phyloP scores from a whole-genome alignment of 2,329 filamentous ascomycete species.

The Xylariaceae sp. region DNA sequence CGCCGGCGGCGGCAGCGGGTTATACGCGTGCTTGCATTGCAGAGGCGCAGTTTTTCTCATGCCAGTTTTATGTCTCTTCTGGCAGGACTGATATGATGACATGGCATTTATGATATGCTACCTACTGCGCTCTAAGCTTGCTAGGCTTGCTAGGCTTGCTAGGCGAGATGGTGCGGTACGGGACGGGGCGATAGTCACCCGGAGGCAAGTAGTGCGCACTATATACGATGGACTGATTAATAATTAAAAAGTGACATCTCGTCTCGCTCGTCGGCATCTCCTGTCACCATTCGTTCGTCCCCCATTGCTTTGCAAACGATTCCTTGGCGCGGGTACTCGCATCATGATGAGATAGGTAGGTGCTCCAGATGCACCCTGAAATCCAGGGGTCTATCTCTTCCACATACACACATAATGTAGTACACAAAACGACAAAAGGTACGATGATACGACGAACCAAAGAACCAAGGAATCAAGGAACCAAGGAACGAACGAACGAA shows the following conservation, averaged over 20 bases:
- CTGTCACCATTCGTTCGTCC: background rate
- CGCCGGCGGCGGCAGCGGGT: slow-evolving; percentile 9
- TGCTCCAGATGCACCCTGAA: background rate
- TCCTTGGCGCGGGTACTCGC: background rate
- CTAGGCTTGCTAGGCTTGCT: background rate
- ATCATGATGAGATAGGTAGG: background rate
- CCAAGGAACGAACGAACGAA: background rate
- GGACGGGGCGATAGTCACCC: background rate
- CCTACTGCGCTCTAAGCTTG: background rate
- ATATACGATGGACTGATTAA: background rate
- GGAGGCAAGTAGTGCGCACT: background rate
- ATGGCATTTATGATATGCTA: slow-evolving; percentile 6
- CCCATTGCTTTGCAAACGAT: background rate
- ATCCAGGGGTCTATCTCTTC: background rate
- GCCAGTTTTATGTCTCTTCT: background rate
- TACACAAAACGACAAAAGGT: background rate
- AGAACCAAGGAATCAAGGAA: background rate
- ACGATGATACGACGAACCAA: background rate
- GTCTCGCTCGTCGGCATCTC: background rate
- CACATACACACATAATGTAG: background rate
- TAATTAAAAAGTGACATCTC: background rate
- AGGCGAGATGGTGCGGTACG: background rate
- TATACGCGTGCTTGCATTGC: slow-evolving; percentile 11
- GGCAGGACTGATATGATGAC: slow-evolving; percentile 10
- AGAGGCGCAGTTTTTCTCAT: background rate